Conservation (phyloP, 2,329 filamentous ascomycete genomes). For the Samsoniella hepiali region DNA sequence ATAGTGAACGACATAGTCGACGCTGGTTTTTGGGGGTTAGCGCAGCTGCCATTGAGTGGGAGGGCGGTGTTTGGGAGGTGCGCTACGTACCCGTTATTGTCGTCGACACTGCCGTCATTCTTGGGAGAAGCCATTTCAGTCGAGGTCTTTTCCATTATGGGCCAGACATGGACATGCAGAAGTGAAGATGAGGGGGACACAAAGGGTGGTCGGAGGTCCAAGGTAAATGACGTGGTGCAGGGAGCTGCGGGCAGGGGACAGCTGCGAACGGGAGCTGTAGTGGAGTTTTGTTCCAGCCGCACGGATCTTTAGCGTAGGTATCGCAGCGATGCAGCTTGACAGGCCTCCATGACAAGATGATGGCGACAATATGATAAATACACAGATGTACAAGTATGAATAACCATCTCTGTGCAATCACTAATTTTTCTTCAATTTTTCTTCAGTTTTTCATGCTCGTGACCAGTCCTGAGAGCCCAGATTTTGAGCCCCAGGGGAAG, state of each 20-base stretch:
- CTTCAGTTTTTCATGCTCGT: background rate
- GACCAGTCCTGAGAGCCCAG: background rate
- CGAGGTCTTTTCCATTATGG: conserved; percentile 2
- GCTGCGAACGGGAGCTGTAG: conserved; percentile 10
- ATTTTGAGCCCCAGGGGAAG: background rate
- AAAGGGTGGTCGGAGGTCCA: background rate
- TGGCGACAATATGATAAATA: background rate
- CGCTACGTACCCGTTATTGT: conserved; percentile 12
- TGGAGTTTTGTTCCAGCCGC: conserved; percentile 7
- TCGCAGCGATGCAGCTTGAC: background rate
- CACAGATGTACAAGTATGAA: too few relatives aligned
- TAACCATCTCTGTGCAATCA: too few relatives aligned
- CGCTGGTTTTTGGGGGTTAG: conserved; percentile 41
- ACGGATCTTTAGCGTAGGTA: background rate
- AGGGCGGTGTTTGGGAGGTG: background rate
- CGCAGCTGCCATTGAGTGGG: background rate
- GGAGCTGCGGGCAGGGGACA: background rate
- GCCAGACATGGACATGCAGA: background rate
- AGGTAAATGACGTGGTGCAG: conserved; percentile 12
- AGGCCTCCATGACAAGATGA: background rate
- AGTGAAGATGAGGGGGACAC: background rate
- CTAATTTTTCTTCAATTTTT: background rate
- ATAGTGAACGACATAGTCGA: conserved; percentile 88
- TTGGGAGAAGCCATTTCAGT: background rate
- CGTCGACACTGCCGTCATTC: conserved; percentile 16